These are phyloP conservation scores for Orbilia javanica DNA, from an alignment of 2,329 filamentous ascomycete genomes.

Conservation along the genomic window DNA sequence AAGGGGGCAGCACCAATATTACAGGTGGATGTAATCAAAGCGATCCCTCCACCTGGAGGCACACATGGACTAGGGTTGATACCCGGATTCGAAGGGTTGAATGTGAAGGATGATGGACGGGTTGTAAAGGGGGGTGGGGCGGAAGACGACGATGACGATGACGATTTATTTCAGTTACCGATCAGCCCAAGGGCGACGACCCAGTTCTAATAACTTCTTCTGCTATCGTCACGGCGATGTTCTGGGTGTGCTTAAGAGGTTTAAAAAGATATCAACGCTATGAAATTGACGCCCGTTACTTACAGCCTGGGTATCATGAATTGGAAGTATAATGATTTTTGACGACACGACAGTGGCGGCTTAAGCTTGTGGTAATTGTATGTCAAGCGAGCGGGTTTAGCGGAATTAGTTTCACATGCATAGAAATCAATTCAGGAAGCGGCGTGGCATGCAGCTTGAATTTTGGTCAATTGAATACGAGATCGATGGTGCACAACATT, in stretches of 20 bases:
- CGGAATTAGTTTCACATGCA: slow-evolving; percentile 15
- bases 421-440: slow-evolving; percentile 6
- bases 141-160: slow-evolving; percentile 46
- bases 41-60: slow-evolving; percentile 26
- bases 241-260: background rate
- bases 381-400: slow-evolving; percentile 18
- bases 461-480: background rate
- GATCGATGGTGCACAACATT: background rate
- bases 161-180: slow-evolving; percentile 51
- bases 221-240: background rate
- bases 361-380: slow-evolving; percentile 15
- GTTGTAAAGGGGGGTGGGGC: background rate
- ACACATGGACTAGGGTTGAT: slow-evolving; percentile 35
- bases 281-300: background rate
- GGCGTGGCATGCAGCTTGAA: background rate
- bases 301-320: background rate
- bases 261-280: background rate
- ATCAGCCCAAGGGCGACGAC: slow-evolving; percentile 44
- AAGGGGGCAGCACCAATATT: background rate
- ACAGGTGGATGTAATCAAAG: slow-evolving; percentile 10
- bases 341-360: slow-evolving; percentile 3
- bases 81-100: slow-evolving; percentile 43
- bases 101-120: slow-evolving; percentile 24
- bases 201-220: slow-evolving; percentile 26
- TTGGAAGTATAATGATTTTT: slow-evolving; percentile 8